Percentiles rank a stretch among this genome's conserved stretches.
These are phyloP conservation scores for Polyporus tsugae DNA, from an alignment of 1,284 basidiomycete species.

Conservation along the genomic window DNA sequence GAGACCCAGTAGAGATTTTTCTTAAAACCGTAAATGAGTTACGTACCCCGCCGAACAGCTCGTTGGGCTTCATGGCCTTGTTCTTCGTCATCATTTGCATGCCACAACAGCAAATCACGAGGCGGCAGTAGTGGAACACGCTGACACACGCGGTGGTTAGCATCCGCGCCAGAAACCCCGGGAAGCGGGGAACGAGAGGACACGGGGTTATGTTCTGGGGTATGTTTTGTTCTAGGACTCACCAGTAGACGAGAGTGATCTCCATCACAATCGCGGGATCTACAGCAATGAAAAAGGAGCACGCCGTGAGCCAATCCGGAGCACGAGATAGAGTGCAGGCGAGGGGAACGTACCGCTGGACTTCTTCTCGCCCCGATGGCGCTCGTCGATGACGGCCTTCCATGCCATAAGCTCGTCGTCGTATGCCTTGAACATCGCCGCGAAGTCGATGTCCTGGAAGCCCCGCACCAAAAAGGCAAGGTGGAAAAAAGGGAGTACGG, in stretches of 20 bases:
- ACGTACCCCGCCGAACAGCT: constrained; percentile 31
- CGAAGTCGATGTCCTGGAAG: constrained; percentile 36
- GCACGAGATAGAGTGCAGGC: neutral
- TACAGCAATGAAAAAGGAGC: constrained; percentile 12
- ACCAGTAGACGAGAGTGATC: constrained; percentile 42
- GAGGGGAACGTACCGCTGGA: constrained; percentile 23
- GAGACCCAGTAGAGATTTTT: neutral
- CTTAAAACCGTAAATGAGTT: neutral
- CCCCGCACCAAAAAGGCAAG: neutral
- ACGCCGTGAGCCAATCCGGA: neutral
- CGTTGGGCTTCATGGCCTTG: constrained; percentile 31
- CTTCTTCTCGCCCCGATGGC: constrained; percentile 34
- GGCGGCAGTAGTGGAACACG: constrained; percentile 44
- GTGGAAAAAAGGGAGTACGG: constrained; percentile 5
- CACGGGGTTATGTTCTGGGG: neutral
- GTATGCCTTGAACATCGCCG: constrained; percentile 37
- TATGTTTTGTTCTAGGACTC: constrained; percentile 15
- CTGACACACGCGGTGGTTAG: constrained; percentile 28
- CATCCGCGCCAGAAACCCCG: neutral
- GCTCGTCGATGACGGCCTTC: constrained; percentile 30
- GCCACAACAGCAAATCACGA: constrained; percentile 45
- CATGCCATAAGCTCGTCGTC: constrained; percentile 39
- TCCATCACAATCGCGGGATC: constrained; percentile 37
- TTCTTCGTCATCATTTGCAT: constrained; percentile 39
- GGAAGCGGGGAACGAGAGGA: neutral